Evolutionary conservation across 805 yeast species (phyloP), one percentile per base, ranked within the genome.

Genomic region (Lachancea cidri): DNA sequence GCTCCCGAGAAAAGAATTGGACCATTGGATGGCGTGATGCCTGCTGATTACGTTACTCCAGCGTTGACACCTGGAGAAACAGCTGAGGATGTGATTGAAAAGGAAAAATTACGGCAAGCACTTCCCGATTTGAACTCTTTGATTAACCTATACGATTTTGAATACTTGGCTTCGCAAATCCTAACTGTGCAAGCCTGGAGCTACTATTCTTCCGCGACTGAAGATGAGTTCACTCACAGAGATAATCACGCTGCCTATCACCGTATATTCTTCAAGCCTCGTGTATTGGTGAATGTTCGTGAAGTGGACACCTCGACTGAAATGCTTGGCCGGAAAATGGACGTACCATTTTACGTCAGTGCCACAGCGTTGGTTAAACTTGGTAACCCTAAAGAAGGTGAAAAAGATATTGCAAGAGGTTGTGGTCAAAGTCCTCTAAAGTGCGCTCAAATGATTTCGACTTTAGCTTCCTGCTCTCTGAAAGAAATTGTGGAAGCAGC

Each of bases 361-460:
- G 98, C 98, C 2, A 86, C 98, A 4, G 98, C 97, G 0, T 70
- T 88, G 47, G 96, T 95, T 29, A 83, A 81, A 56, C 72, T 91
- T 50, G 98, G 97, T 3, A 93, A 89, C 56, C 87, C 87, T 2
- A 33, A 44, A 17, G 96, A 86, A 31, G 98, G 98, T 43, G 98
- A 91, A 63, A 76, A 78, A 44, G 87, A 83, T 14, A 74, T 91
- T 48, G 87, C 97, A 1, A 71, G 82, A 55, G 87, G 87, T n/a
- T 84, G 94, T 20, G 86, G 79, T 31, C 71, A 73, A 42, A 83
- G 84, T 42, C 77, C 70, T 33, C 70, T 81, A 24, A 78, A 83
- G 42, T 54, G 60, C 9, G 59, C 63, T 6, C 97, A 89, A 64
- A 89, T 89, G 98, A 81, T 89, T 43, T 89, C 96, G 4, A 89